Percentiles rank a stretch among this genome's conserved stretches.
phyloP scores from a whole-genome alignment of 495 filamentous ascomycete species.

The Neurospora sp. region DNA sequence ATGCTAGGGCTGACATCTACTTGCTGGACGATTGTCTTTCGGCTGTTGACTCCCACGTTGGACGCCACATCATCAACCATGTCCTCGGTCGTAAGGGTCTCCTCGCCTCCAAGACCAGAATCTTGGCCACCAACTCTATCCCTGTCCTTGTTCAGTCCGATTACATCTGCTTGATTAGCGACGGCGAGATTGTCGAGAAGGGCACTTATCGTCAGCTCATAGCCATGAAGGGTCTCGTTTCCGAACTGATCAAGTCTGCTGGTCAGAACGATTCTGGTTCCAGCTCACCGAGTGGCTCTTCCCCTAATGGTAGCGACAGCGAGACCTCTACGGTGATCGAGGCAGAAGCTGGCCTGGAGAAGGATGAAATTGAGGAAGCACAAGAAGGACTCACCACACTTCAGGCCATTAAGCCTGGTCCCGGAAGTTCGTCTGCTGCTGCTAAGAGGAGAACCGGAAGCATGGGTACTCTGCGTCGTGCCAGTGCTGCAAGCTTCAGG shows the following conservation, averaged over 20 bases:
- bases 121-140: conserved; percentile 94
- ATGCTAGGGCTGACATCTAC: conserved; percentile 95
- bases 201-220: conserved; percentile 85
- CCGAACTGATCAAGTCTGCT: conserved; percentile 71
- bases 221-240: conserved; percentile 86
- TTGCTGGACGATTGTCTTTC: conserved; percentile 90
- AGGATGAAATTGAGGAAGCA: conserved; percentile 58
- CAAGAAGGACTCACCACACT: conserved; percentile 61
- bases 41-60: conserved; percentile 96
- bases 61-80: conserved; percentile 84
- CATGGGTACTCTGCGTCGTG: conserved; percentile 69
- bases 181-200: conserved; percentile 74
- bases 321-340: conserved; percentile 55
- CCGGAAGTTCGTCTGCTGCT: conserved; percentile 19
- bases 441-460: conserved; percentile 55
- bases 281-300: conserved; percentile 13
- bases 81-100: conserved; percentile 83
- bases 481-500: conserved; percentile 83
- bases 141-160: conserved; percentile 77
- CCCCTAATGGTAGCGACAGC: conserved; percentile 39
- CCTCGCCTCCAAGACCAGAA: conserved; percentile 75
- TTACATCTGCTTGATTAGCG: conserved; percentile 71
- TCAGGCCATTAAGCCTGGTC: conserved; percentile 55
- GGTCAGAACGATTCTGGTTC: conserved; percentile 40
- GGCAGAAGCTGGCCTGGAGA: conserved; percentile 32